A percentile compares a stretch with the other conserved stretches of the same genome.
These are phyloP conservation scores for Parsonsia alboflavescens DNA, from an alignment of 257 asterid species.

Conservation along the genomic window DNA sequence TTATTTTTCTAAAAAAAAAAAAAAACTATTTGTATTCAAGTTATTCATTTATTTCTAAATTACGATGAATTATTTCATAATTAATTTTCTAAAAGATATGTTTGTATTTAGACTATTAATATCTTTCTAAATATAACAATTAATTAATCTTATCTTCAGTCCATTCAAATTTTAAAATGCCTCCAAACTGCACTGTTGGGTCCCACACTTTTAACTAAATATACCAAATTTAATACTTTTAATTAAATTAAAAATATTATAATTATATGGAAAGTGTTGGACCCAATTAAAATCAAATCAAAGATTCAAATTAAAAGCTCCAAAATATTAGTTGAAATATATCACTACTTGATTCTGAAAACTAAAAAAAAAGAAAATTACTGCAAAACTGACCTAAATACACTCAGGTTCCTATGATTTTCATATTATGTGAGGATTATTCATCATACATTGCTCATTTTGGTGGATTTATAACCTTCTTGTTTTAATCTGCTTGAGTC, in stretches of 20 bases:
- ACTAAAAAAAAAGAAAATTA: neutral
- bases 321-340: neutral
- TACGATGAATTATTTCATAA: too few species aligned
- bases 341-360: neutral
- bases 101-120: too few species aligned
- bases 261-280: neutral
- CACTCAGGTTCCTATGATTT: neutral
- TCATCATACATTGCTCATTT: neutral
- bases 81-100: too few species aligned
- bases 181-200: too few species aligned
- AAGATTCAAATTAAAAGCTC: neutral
- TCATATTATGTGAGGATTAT: neutral
- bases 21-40: too few species aligned
- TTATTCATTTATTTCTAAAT: too few species aligned
- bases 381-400: too few species aligned
- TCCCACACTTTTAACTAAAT: too few species aligned
- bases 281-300: neutral
- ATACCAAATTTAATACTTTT: neutral
- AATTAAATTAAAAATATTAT: neutral
- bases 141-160: too few species aligned
- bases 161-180: too few species aligned
- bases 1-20: too few species aligned
- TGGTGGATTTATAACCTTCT: neutral
- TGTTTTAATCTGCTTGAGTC: neutral
- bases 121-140: too few species aligned